Base-by-base conservation (phyloP, 1,139 yeast genomes). In the Hemisphaericaspora xylofermentans region DNA sequence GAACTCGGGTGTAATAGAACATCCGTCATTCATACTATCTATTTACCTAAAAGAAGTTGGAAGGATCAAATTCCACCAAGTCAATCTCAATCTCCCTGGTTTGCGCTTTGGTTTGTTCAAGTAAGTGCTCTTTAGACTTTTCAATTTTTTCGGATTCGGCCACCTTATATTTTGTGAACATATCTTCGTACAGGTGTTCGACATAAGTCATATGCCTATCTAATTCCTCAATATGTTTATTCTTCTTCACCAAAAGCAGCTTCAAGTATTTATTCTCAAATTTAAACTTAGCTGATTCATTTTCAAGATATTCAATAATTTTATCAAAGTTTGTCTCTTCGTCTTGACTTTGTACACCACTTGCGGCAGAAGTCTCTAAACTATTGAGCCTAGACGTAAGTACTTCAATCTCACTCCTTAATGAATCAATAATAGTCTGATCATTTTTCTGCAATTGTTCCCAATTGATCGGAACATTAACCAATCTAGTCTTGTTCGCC, bases 261-360 rank as follows among this genome's bases (percentile, higher is more conserved):
- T 49, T 56, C 41, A 71, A 51, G 43, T 56, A 69, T 41, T 56
- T 59, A 43, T 67, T 68, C 43, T 71, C 73, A 49, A 71, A 71
- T 36, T 57, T 56, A 25, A 59, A 49, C 40, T 56, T 58, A 25
- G 48, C 46, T 4, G 64, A 46, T 39, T 69, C 69, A 14, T 52
- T 57, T 29, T 69, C 74, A 21, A 70, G 53, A 40, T 52, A 69
- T 12, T 54, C 50, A 26, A 69, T 55, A 46, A 68, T 53, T 28
- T 60, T 62, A 10, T 52, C 43, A 26, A 65, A 56, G 33, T 59
- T 56, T 6, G 45, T 42, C 5, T 8, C 4, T 19, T 43, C 21
- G 14, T 41, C 32, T 10, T 16, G 17, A 17, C 25, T 36, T 38
- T 32, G 29, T 12, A 7, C 10, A 8, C 5, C 33, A 10, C 12